Percentiles rank a stretch among this genome's conserved stretches.
Conservation (phyloP, 2,329 filamentous ascomycete species). For the Dothideomycetidae sp. region DNA sequence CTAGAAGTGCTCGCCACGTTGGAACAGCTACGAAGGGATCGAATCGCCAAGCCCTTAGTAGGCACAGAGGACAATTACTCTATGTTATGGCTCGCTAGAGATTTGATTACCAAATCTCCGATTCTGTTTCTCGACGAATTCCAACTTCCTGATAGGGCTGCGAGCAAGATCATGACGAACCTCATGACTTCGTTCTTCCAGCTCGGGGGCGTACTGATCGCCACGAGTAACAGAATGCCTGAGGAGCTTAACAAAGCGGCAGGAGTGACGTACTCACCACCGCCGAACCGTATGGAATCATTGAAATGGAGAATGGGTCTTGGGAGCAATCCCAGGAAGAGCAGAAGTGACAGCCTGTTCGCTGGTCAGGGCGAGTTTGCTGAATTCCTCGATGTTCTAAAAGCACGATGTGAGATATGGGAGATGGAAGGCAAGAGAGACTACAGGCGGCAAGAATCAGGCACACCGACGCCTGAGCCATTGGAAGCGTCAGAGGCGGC, state of each 20-base stretch:
- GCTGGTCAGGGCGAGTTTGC: constrained; percentile 58
- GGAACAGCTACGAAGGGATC: constrained; percentile 44
- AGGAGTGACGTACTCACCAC: constrained; percentile 51
- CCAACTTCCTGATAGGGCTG: constrained; percentile 63
- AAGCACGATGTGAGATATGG: constrained; percentile 68
- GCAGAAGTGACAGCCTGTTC: constrained; percentile 37
- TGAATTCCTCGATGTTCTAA: constrained; percentile 59
- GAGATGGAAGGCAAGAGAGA: constrained; percentile 65
- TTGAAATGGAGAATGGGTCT: constrained; percentile 36
- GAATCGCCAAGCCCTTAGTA: constrained; percentile 14
- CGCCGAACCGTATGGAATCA: constrained; percentile 37
- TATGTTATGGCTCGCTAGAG: constrained; percentile 57
- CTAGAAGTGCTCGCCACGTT: constrained; percentile 59
- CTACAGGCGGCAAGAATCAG: constrained; percentile 46
- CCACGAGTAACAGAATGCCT: constrained; percentile 71
- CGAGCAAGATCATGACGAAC: constrained; percentile 65
- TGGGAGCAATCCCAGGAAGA: constrained; percentile 18
- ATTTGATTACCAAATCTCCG: constrained; percentile 59
- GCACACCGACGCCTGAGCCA: constrained; percentile 16
- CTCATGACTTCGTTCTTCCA: constrained; percentile 71
- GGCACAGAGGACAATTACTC: constrained; percentile 45
- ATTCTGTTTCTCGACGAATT: constrained; percentile 75
- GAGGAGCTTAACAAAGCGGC: constrained; percentile 65
- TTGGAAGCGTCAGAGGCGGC: constrained; percentile 12
- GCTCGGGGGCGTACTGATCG: constrained; percentile 64